Conservation (phyloP, 768 basidiomycete genomes). For the Rhizopogon vinicolor region DNA sequence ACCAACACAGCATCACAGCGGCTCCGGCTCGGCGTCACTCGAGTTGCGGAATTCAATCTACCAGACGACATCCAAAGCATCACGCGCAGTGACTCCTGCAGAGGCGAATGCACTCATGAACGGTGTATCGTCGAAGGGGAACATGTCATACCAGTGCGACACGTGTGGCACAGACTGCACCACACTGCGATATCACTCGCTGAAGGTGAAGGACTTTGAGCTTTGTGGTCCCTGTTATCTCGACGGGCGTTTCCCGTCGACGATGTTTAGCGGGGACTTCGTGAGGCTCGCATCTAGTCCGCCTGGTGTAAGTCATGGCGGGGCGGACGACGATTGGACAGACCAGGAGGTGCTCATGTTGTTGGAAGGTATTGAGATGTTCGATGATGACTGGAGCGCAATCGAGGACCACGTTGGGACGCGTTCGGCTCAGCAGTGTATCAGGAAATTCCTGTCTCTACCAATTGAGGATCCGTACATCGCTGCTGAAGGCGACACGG, state of each 20-base stretch:
- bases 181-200: conserved; percentile 79
- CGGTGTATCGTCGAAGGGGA: conserved; percentile 42
- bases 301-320: conserved; percentile 29
- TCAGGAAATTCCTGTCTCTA: conserved; percentile 90
- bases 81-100: conserved; percentile 57
- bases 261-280: conserved; percentile 97
- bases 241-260: conserved; percentile 93
- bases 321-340: conserved; percentile 71
- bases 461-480: conserved; percentile 97
- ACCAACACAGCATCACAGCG: conserved; percentile 23
- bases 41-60: conserved; percentile 88
- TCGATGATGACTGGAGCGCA: conserved; percentile 92
- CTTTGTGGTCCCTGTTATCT: conserved; percentile 92
- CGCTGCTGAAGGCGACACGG: conserved; percentile 69
- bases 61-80: conserved; percentile 82
- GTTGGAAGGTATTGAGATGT: conserved; percentile 98
- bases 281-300: conserved; percentile 64
- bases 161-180: conserved; percentile 96
- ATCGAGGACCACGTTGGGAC: conserved; percentile 94
- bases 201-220: conserved; percentile 89
- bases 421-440: conserved; percentile 89
- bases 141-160: conserved; percentile 72
- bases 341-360: conserved; percentile 87
- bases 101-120: conserved; percentile 68
- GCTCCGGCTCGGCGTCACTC: conserved; percentile 59